These are phyloP conservation scores for Kodamaea derodonti DNA, from an alignment of 1,139 yeast genomes.

Conservation along the genomic window DNA sequence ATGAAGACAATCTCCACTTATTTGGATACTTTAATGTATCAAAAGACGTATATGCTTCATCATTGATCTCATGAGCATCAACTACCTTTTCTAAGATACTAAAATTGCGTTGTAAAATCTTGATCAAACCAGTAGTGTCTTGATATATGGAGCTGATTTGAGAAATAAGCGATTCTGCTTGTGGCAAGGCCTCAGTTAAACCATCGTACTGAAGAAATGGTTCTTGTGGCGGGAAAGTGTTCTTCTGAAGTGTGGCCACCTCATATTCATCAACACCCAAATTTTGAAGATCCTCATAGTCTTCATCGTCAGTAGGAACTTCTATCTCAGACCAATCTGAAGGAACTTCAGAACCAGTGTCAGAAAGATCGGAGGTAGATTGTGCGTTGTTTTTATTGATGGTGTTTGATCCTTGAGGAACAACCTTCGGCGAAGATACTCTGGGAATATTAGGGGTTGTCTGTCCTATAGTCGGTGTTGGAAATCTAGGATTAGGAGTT, in stretches of 20 bases:
- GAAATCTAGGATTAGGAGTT: background rate
- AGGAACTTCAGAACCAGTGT: conserved; percentile 1
- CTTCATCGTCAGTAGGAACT: conserved; percentile 2
- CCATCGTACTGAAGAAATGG: conserved; percentile 9
- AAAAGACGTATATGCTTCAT: conserved; percentile 4
- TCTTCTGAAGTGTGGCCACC: conserved; percentile 4
- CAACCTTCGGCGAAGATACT: background rate
- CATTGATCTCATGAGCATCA: conserved; percentile 5
- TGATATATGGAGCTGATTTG: conserved; percentile 4
- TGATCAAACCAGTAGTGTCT: conserved; percentile 8
- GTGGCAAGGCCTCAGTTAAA: conserved; percentile 4
- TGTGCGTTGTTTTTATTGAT: background rate
- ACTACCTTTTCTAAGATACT: conserved; percentile 6
- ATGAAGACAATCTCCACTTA: conserved; percentile 11
- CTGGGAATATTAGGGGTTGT: background rate
- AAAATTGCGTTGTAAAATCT: conserved; percentile 10
- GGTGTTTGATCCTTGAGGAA: background rate
- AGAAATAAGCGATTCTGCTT: conserved; percentile 4
- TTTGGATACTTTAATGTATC: conserved; percentile 8
- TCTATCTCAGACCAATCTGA: conserved; percentile 5
- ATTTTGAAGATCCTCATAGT: conserved; percentile 3
- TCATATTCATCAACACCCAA: conserved; percentile 4
- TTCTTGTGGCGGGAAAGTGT: conserved; percentile 9
- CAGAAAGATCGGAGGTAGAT: background rate
- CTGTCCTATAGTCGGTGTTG: background rate